Conservation (phyloP, 345 rosid genomes). For the Lepidium africanum region DNA sequence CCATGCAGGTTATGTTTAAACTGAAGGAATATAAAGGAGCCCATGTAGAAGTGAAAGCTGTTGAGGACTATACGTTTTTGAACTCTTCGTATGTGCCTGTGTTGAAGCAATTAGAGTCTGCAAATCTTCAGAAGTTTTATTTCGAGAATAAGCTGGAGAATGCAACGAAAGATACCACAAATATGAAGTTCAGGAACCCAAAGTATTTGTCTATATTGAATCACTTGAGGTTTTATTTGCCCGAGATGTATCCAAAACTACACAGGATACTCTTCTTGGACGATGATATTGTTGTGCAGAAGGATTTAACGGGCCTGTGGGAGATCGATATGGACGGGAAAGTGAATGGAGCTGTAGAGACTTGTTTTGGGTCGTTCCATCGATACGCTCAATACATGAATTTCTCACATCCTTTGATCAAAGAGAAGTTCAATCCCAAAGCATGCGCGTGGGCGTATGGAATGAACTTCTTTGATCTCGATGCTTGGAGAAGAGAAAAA, state of each 20-base stretch:
- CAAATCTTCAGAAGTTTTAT: slow-evolving; percentile 85
- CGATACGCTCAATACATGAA: slow-evolving; percentile 97
- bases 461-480: slow-evolving; percentile 98
- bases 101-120: slow-evolving; percentile 77
- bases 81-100: slow-evolving; percentile 94
- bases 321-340: slow-evolving; percentile 95
- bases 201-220: slow-evolving; percentile 91
- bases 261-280: slow-evolving; percentile 87
- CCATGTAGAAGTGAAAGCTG: slow-evolving; percentile 92
- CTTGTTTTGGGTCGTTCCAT: slow-evolving; percentile 96
- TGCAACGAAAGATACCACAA: slow-evolving; percentile 83
- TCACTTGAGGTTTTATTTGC: slow-evolving; percentile 90
- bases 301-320: slow-evolving; percentile 93
- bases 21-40: slow-evolving; percentile 88
- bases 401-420: slow-evolving; percentile 92
- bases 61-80: slow-evolving; percentile 89
- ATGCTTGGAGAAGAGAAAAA: slow-evolving; percentile 98
- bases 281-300: slow-evolving; percentile 94
- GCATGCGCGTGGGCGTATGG: slow-evolving; percentile 99
- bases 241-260: slow-evolving; percentile 88
- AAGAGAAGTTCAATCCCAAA: slow-evolving; percentile 91
- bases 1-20: slow-evolving; percentile 98
- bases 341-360: slow-evolving; percentile 97
- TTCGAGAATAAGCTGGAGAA: slow-evolving; percentile 94
- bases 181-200: slow-evolving; percentile 97